Evolutionary conservation across 108 stramenopile species (phyloP), one percentile per base, ranked within the genome.

Genomic region (Cyclostephanos tholiformis): DNA sequence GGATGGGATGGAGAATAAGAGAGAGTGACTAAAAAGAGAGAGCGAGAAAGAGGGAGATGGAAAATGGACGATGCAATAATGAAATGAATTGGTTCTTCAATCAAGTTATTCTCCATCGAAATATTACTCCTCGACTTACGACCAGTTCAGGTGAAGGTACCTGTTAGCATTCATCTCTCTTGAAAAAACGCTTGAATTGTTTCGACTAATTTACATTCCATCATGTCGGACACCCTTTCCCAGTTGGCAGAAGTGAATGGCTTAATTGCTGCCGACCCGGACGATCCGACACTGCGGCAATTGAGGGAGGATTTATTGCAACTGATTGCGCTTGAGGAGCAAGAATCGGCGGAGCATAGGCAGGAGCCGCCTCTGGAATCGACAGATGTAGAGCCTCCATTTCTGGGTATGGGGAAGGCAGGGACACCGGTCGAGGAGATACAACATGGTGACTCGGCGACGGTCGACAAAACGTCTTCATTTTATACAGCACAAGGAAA

Each of bases 291-390:
- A 0, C 63, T 95, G 53, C 63, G 83, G 49, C 50, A 74, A n/a
- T 75, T 95, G 51, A 87, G 85, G 64, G 71, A 83, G 16, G 94
- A 95, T 77, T 74, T 94, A 67, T 78, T 87, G 30, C 89, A 94
- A 41, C 74, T 95, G 16, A 73, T 95, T 38, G 80, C 83, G 4
- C 52, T 95, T 62, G 80, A 80, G 23, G 76, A 72, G 65, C 52
- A 67, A 30, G 57, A 74, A 22, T 74, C 92, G 29, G 67, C 88
- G 35, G 80, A 79, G 10, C 43, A 89, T 63, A 67, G 62, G 16
- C 70, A 60, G 53, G 49, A 61, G 13, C 39, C 41, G 36, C 26
- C 48, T 25, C 35, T 26, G 17, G 63, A 39, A 39, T 16, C 63
- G 26, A 6, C 25, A n/a, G 58, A 32, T 49, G 20, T 51, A 44